Evolutionary conservation across 495 filamentous ascomycete species (phyloP).

Genomic region (Neurospora sublineolata): DNA sequence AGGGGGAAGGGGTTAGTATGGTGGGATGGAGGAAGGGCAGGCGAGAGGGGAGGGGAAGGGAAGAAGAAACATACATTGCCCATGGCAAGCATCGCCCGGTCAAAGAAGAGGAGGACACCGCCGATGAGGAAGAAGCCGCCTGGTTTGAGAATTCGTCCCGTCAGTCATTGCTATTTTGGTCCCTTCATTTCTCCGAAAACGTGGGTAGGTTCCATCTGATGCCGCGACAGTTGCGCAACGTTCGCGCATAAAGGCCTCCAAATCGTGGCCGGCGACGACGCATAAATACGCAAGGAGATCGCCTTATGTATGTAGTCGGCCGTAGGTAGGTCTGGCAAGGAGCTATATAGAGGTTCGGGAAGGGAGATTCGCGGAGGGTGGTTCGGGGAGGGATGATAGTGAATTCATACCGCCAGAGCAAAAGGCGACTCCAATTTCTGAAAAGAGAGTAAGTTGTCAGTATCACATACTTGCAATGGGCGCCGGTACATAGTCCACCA

Average conservation of each 20-base stretch:
- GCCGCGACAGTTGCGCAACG: neutral
- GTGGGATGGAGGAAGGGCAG: slow-evolving; percentile 27
- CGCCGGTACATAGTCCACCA: slow-evolving; percentile 1
- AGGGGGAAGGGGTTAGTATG: neutral
- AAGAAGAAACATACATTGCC: slow-evolving; percentile 34
- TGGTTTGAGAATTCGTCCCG: slow-evolving; percentile 18
- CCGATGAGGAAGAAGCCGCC: slow-evolving; percentile 88
- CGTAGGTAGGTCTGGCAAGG: neutral
- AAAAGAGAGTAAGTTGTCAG: neutral
- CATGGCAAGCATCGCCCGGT: slow-evolving; percentile 69
- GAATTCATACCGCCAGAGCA: slow-evolving; percentile 78
- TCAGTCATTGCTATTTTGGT: slow-evolving; percentile 6
- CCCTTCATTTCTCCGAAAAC: neutral
- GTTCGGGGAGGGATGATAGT: neutral
- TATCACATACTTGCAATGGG: neutral
- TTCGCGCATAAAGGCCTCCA: neutral
- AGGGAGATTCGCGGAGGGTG: neutral
- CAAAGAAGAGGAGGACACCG: slow-evolving; percentile 92
- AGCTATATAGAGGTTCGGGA: neutral
- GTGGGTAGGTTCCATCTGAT: neutral
- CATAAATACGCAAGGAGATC: neutral
- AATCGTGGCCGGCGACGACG: neutral
- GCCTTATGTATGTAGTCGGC: neutral
- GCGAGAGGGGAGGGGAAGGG: slow-evolving; percentile 38
- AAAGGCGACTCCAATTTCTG: slow-evolving; percentile 92